Percentiles rank a stretch among this genome's conserved stretches.
These are phyloP conservation scores for Elaeis oleifera DNA, from an alignment of 202 grass and related monocot genomes.

Conservation along the genomic window DNA sequence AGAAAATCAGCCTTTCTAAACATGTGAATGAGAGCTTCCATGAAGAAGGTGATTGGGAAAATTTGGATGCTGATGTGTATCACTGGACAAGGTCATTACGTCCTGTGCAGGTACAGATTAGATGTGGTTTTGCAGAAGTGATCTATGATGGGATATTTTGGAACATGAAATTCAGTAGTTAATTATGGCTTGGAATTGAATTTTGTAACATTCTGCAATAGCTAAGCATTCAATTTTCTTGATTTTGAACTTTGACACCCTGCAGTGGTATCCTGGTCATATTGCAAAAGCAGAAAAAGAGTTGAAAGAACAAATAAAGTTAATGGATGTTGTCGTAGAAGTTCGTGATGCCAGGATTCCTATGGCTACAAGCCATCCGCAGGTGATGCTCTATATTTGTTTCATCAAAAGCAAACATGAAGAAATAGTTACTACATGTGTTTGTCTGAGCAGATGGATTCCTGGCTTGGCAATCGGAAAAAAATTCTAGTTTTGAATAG, in stretches of 20 bases:
- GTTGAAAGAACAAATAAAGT: conserved; percentile 77
- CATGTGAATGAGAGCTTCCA: conserved; percentile 16
- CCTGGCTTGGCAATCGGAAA: conserved; percentile 76
- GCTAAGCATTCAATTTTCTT: no score
- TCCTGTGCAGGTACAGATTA: conserved; percentile 81
- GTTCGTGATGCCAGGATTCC: conserved; percentile 92
- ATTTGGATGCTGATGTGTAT: conserved; percentile 75
- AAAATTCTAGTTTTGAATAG: conserved; percentile 93
- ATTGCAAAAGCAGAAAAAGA: conserved; percentile 99
- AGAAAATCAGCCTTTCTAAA: conserved; percentile 36
- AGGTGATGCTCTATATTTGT: conserved; percentile 41
- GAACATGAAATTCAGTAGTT: no score
- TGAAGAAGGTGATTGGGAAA: conserved; percentile 52
- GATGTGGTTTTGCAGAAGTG: conserved; percentile 38
- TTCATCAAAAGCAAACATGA: neutral
- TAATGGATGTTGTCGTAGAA: conserved; percentile 99
- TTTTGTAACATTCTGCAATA: no score
- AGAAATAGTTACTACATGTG: conserved; percentile 1
- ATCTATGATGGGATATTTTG: neutral
- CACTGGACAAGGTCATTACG: conserved; percentile 78
- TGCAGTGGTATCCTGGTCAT: conserved; percentile 98
- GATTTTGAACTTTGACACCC: conserved; percentile 4
- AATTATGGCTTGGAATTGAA: no score
- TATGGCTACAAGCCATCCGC: conserved; percentile 83
- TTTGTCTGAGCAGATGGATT: conserved; percentile 67